phyloP scores from a whole-genome alignment of 2,329 filamentous ascomycete genomes.

The Teratosphaeria epicoccoides region DNA sequence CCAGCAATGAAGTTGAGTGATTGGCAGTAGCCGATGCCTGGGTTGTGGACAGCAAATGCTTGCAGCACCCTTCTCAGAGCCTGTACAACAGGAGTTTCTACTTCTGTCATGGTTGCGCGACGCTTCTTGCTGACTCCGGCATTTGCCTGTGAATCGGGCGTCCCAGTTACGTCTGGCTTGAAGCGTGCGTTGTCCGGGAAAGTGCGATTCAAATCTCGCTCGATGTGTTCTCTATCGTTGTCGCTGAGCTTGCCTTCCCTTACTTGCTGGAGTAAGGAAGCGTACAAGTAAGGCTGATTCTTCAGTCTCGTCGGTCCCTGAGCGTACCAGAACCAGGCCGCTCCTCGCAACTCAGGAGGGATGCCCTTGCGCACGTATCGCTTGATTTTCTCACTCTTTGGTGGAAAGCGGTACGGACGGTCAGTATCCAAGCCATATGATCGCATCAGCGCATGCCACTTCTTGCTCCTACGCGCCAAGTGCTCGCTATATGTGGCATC shows the following conservation, averaged over 20 bases:
- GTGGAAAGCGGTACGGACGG: constrained; percentile 65
- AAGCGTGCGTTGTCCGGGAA: constrained; percentile 92
- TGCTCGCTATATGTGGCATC: constrained; percentile 64
- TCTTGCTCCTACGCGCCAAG: constrained; percentile 61
- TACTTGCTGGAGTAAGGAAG: constrained; percentile 55
- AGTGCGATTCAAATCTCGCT: constrained; percentile 84
- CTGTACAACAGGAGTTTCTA: constrained; percentile 67
- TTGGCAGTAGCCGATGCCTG: constrained; percentile 88
- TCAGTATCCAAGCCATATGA: constrained; percentile 64
- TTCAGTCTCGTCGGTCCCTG: constrained; percentile 71
- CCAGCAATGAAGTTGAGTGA: constrained; percentile 92
- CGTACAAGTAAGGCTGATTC: constrained; percentile 68
- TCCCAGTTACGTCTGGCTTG: constrained; percentile 49
- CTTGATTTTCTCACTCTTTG: constrained; percentile 72
- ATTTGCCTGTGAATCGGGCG: constrained; percentile 22
- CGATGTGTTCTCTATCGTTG: constrained; percentile 79
- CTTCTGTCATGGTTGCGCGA: constrained; percentile 36
- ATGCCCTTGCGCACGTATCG: constrained; percentile 88
- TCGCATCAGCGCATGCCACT: constrained; percentile 71
- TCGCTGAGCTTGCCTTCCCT: constrained; percentile 51
- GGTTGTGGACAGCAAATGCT: constrained; percentile 84
- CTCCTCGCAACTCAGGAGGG: constrained; percentile 86
- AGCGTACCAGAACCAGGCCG: constrained; percentile 94
- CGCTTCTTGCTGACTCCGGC: constrained; percentile 24
- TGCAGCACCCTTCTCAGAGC: constrained; percentile 76